Evolutionary conservation across 768 basidiomycete genomes (phyloP), one percentile per base, ranked within the genome.

Genomic region (Pluteus cervinus): DNA sequence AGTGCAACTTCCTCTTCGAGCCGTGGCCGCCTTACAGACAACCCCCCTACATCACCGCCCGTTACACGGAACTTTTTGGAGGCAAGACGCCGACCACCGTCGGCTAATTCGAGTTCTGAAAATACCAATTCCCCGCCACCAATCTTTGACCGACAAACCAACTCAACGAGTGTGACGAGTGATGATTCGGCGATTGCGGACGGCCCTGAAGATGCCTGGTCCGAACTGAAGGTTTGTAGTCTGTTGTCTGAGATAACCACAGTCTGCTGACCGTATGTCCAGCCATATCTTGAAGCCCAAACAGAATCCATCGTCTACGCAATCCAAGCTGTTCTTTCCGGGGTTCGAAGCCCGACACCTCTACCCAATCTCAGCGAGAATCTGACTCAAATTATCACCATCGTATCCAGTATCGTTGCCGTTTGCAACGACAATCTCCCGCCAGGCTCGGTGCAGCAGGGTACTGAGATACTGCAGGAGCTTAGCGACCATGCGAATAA

Each of bases 201-300:
- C 40, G 73, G 73, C 14, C 67, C 75, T 7, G 84, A 85, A 51
- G 86, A 89, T 43, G 81, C 82, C 5, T 90, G 87, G 87, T 69
- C 78, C 3, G 87, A 89, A 54, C 66, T 90, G 37, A 88, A 82
- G 73, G 86, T 83, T 39, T 30, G 67, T 52, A 12, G 7, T 3
- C 16, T 24, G 23, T 9, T 18, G 26, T 31, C 23, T 37, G 10
- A 29, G 37, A 15, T 26, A n/a, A n/a, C n/a, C n/a, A n/a, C n/a
- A n/a, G n/a, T 38, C 17, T 46, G 34, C 24, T 16, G 39, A 23
- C 24, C 21, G 24, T 26, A 14, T 34, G 43, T 47, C 15, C 47
- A 97, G 93, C 89, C 91, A 1, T 98, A 98, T 57, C 79, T 99
- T 7, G 92, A 97, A 54, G 85, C 86, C 0, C 96, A 98, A 57